Evolutionary conservation across 345 rosid genomes (phyloP).

Genomic region (Salix purpurea): DNA sequence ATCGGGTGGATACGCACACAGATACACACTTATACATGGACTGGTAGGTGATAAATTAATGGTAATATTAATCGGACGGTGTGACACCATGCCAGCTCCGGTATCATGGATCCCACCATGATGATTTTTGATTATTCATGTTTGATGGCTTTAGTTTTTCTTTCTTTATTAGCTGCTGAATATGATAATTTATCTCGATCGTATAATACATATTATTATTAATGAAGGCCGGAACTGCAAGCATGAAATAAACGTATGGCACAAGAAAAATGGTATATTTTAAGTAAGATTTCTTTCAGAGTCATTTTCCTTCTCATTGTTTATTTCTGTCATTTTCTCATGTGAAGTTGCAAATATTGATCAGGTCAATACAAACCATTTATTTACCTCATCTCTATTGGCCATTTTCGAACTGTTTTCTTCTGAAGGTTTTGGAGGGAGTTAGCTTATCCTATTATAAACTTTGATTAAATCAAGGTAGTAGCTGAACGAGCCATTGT

Average conservation of each 20-base stretch:
- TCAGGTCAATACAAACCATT: not conserved
- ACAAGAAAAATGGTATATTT: not conserved
- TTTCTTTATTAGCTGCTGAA: not conserved
- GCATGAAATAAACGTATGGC: not conserved
- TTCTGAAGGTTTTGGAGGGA: not conserved
- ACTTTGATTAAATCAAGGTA: not conserved
- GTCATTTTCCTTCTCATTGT: not conserved
- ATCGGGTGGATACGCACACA: not conserved
- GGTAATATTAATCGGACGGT: not conserved
- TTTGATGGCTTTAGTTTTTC: not conserved
- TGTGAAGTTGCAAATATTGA: not conserved
- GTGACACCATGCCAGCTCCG: conserved; percentile 5
- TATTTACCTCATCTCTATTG: not conserved
- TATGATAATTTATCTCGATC: not conserved
- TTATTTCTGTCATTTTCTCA: not conserved
- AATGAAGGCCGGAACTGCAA: not conserved
- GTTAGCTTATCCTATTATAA: not conserved
- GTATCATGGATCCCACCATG: not conserved
- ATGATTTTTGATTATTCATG: not conserved
- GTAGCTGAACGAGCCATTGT: not conserved
- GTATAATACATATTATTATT: not conserved
- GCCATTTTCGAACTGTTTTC: not conserved
- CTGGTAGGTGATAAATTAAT: not conserved
- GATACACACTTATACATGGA: not conserved
- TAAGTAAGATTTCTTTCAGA: not conserved